A percentile compares a stretch with the other conserved stretches of the same genome.
Conservation (phyloP, 1,284 basidiomycete species). For the Irpex sp. region DNA sequence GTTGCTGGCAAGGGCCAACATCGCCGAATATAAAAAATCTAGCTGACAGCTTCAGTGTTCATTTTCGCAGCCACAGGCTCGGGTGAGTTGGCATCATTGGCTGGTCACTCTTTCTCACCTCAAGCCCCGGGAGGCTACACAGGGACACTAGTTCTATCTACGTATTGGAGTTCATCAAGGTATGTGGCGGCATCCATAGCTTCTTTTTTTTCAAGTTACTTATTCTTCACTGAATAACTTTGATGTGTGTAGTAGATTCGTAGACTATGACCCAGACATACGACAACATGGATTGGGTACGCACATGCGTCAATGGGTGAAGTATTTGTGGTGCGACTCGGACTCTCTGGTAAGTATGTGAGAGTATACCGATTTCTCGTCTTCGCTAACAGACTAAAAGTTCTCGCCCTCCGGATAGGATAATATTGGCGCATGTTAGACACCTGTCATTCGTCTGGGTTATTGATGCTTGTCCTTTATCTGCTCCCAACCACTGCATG, state of each 20-base stretch:
- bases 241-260: too few relatives aligned
- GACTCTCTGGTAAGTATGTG: too few relatives aligned
- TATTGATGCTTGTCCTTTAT: slow-evolving; percentile 34
- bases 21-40: too few relatives aligned
- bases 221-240: slow-evolving; percentile 11
- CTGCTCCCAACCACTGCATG: slow-evolving; percentile 13
- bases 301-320: background rate
- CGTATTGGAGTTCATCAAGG: slow-evolving; percentile 24
- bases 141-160: slow-evolving; percentile 16
- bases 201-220: background rate
- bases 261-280: too few relatives aligned
- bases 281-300: background rate
- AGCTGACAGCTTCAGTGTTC: slow-evolving; percentile 14
- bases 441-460: slow-evolving; percentile 18
- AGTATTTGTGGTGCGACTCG: too few relatives aligned
- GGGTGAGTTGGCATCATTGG: slow-evolving; percentile 14
- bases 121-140: background rate
- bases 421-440: too few relatives aligned
- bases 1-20: too few relatives aligned
- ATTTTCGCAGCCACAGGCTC: slow-evolving; percentile 23
- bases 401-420: too few relatives aligned
- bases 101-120: background rate
- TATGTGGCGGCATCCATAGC: slow-evolving; percentile 11
- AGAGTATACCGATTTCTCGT: too few relatives aligned
- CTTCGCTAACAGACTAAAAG: too few relatives aligned